Base-by-base conservation (phyloP, 306 rosid species). In the Potentilla sterilis region DNA sequence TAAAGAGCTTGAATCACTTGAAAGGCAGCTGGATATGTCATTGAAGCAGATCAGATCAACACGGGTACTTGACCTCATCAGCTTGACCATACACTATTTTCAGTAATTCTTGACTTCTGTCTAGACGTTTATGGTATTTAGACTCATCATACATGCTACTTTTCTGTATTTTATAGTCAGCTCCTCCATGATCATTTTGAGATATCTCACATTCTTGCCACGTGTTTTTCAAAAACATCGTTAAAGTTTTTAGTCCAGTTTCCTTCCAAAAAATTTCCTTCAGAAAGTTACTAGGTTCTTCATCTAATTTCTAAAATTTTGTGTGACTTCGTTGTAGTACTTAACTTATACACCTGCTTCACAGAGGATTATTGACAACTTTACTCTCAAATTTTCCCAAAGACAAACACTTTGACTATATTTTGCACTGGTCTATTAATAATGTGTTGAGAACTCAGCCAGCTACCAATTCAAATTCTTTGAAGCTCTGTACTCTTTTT, bases 1-100 rank as follows among this genome's bases (percentile, higher is more conserved):
- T 87, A 95, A 89, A 83, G 97, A 95, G 68, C 97, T 95, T 1
- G 99, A 95, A 75, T 86, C 92, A 7, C 99, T 95, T 79, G 99
- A 95, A 82, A 95, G 92, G 83, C 97, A 95, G 85, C 89, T 95
- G 57, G 99, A 92, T 77, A 83, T 90, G 69, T 92, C 99, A 70
- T 85, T 95, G 82, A 90, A 90, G 85, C 99, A 87, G 80, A 92
- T 95, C 57, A 87, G 99, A 90, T 90, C 97, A 34, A 90, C 90
- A 68, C 83, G 99, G 99, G 97, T 92, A 90, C 51, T 28, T 6
- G 18, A 79, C 13, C 28, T 16, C 32, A 35, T 24, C 9, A 42
- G 5, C 63, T 41, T 52, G 32, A 28, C 44, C 32, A 6, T 76
- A 1, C 11, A 38, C 6, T 16, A 18, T 55, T 18, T 52, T 7